Evolutionary conservation across 345 rosid genomes (phyloP).

Genomic region (Sonneratia alba): DNA sequence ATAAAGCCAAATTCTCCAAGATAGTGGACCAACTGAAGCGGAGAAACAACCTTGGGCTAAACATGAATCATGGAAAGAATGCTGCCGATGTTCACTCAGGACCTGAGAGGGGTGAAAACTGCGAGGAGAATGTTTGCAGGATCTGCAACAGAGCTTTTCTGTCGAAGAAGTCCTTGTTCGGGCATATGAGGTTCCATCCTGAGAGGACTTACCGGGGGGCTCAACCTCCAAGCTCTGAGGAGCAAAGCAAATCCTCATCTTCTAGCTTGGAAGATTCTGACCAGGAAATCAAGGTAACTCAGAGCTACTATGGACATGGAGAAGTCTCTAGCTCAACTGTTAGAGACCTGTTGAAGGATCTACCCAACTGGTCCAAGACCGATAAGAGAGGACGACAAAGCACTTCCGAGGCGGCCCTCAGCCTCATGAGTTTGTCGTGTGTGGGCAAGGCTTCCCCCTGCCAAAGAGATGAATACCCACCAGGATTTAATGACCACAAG

Average conservation of each 20-base stretch:
- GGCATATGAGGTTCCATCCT: conserved; percentile 88
- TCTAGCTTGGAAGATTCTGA: conserved; percentile 11
- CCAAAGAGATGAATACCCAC: not conserved
- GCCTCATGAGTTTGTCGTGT: conserved; percentile 10
- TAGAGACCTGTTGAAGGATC: conserved; percentile 15
- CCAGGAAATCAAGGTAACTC: conserved; percentile 6
- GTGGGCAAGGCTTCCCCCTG: not conserved
- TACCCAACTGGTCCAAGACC: conserved; percentile 18
- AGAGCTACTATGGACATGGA: not conserved
- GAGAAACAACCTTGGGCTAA: conserved; percentile 3
- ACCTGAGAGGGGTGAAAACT: not conserved
- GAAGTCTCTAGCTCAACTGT: not conserved
- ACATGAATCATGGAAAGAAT: not conserved
- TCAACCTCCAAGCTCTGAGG: conserved; percentile 31
- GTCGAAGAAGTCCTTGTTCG: conserved; percentile 42
- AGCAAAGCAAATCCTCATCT: conserved; percentile 9
- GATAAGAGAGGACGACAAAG: conserved; percentile 10
- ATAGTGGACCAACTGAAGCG: not conserved
- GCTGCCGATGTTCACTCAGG: not conserved
- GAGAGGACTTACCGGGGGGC: conserved; percentile 57
- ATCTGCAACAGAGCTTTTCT: conserved; percentile 12
- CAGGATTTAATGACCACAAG: not conserved
- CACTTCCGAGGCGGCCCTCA: conserved; percentile 12
- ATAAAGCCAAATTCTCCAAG: not conserved
- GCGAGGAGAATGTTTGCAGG: conserved; percentile 2